Evolutionary conservation across 768 basidiomycete species (phyloP).

Genomic region (Epithele typhae): DNA sequence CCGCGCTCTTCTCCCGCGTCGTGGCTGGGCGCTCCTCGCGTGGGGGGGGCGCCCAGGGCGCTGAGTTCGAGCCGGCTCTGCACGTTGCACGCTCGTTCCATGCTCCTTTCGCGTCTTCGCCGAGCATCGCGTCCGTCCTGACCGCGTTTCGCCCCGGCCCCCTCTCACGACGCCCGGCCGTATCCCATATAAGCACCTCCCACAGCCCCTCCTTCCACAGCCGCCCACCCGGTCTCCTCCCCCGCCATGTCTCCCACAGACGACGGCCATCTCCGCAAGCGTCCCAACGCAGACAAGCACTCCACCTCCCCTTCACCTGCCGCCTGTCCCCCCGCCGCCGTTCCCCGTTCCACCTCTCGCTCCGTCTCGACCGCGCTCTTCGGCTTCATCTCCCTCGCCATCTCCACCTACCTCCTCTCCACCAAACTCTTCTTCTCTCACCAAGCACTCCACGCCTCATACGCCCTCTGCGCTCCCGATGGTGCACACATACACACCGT

Average conservation of each 20-base stretch:
- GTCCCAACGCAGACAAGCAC: conserved; percentile 7
- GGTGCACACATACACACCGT: conserved; percentile 59
- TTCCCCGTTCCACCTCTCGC: neutral
- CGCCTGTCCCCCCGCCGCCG: neutral
- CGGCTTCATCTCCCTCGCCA: conserved; percentile 18
- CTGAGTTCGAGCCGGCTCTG: too few relatives aligned
- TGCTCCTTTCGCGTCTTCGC: too few relatives aligned
- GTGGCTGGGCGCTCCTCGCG: too few relatives aligned
- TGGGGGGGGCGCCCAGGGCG: too few relatives aligned
- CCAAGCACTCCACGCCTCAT: conserved; percentile 28
- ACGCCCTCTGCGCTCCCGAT: conserved; percentile 60
- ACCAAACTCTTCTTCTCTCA: conserved; percentile 2
- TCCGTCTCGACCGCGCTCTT: conserved; percentile 11
- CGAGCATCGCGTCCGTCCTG: too few relatives aligned
- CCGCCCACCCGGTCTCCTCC: neutral
- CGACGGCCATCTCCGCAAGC: conserved; percentile 20
- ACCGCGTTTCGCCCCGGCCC: too few relatives aligned
- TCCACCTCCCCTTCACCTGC: neutral
- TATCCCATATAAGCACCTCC: too few relatives aligned
- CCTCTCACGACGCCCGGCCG: too few relatives aligned
- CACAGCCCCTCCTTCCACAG: neutral
- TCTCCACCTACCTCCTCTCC: conserved; percentile 15
- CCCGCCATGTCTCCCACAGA: conserved; percentile 14
- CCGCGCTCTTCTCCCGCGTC: too few relatives aligned
- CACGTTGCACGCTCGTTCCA: too few relatives aligned